A percentile compares a stretch with the other conserved stretches of the same genome.
Evolutionary conservation across 257 asterid genomes (phyloP).

Genomic region (Solanum piurae): DNA sequence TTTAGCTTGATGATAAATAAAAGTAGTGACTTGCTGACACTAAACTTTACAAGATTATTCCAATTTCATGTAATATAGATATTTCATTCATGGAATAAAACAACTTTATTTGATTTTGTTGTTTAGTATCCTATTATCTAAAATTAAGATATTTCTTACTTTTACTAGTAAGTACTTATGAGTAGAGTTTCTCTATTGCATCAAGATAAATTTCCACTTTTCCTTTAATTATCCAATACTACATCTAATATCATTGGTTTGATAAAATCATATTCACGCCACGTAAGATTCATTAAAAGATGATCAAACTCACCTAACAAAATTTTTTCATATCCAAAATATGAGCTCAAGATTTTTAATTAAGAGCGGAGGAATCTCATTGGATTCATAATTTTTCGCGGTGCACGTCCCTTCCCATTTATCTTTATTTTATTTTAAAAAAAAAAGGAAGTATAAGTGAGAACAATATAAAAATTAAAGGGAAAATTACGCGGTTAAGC

Average conservation of each 20-base stretch:
- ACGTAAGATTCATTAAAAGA: neutral
- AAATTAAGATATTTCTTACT: too few relatives aligned
- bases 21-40: constrained; percentile 1
- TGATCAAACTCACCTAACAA: neutral
- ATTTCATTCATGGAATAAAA: neutral
- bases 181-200: neutral
- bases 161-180: neutral
- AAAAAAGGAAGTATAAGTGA: neutral
- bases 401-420: neutral
- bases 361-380: neutral
- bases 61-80: neutral
- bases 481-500: too few relatives aligned
- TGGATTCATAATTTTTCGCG: neutral
- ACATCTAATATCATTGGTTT: neutral
- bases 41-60: neutral
- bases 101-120: neutral
- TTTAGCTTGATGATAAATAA: neutral
- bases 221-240: neutral
- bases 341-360: neutral
- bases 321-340: neutral
- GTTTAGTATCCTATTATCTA: neutral
- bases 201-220: neutral
- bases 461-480: neutral
- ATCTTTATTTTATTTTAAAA: neutral
- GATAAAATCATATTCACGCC: neutral